These are phyloP conservation scores for Graphilbum sp. DNA, from an alignment of 2,329 filamentous ascomycete species.

Conservation along the genomic window DNA sequence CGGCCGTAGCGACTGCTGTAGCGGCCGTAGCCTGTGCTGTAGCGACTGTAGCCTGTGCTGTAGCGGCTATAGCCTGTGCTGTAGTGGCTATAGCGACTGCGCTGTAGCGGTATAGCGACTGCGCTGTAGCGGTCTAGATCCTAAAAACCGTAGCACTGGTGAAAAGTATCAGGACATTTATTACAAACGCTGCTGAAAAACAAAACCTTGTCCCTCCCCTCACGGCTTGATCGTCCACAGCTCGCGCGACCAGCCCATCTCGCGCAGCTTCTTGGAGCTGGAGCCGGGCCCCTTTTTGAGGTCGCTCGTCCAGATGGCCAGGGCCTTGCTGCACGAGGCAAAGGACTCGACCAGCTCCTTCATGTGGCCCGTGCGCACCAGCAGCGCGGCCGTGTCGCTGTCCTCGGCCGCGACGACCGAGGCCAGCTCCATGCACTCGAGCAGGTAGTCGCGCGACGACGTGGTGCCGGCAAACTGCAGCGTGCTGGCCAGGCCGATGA, in stretches of 20 bases:
- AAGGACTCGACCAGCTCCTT: conserved; percentile 61
- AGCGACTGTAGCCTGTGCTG: no score
- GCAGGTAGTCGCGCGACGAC: conserved; percentile 57
- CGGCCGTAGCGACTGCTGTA: no score
- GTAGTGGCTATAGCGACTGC: no score
- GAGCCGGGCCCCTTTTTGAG: conserved; percentile 29
- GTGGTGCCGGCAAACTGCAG: conserved; percentile 64
- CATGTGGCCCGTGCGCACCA: conserved; percentile 51
- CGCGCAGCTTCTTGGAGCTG: conserved; percentile 41
- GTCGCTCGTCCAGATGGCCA: conserved; percentile 38
- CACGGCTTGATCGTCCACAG: conserved; percentile 40
- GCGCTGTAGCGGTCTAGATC: no score
- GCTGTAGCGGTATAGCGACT: no score
- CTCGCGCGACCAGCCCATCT: conserved; percentile 46
- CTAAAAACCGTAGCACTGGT: no score
- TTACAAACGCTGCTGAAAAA: no score
- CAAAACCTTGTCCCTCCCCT: no score
- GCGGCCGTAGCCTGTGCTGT: no score
- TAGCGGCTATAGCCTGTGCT: no score
- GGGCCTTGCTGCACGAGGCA: conserved; percentile 59
- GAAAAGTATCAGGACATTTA: no score
- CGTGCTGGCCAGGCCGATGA: conserved; percentile 69
- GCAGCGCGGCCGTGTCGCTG: conserved; percentile 47
- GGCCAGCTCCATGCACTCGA: conserved; percentile 78
- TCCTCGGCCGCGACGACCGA: conserved; percentile 55